Percentiles rank a stretch among this genome's conserved stretches.
Evolutionary conservation across 2,329 filamentous ascomycete genomes (phyloP).

Genomic region (Ambrosiella cleistominuta): DNA sequence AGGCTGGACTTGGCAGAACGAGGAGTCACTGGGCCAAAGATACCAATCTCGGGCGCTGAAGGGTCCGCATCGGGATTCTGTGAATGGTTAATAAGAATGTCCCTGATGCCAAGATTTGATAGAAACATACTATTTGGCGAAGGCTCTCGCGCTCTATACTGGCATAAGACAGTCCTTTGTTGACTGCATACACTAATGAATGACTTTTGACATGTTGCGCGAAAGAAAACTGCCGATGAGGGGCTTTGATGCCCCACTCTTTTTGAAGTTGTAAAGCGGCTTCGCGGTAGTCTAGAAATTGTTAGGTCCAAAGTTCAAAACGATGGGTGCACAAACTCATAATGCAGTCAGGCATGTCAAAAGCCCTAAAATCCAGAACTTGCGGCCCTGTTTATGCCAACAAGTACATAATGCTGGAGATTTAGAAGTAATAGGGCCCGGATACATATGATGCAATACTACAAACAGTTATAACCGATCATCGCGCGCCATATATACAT

Average conservation of each 20-base stretch:
- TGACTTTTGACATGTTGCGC: constrained; percentile 47
- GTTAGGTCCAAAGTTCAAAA: background rate
- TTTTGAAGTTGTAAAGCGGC: constrained; percentile 51
- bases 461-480: background rate
- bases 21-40: constrained; percentile 33
- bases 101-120: background rate
- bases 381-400: background rate
- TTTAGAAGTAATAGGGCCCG: background rate
- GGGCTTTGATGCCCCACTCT: constrained; percentile 47
- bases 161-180: constrained; percentile 45
- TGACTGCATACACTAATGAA: constrained; percentile 44
- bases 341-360: background rate
- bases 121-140: constrained; percentile 29
- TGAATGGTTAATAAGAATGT: background rate
- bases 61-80: background rate
- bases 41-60: constrained; percentile 20
- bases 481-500: background rate
- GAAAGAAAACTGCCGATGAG: constrained; percentile 45
- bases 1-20: constrained; percentile 1
- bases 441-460: background rate
- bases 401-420: too few species aligned
- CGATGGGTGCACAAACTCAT: too few species aligned
- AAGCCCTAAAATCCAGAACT: background rate
- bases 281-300: constrained; percentile 44
- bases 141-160: constrained; percentile 39